Base-by-base conservation (phyloP, 345 rosid species). In the Psidium guajava region DNA sequence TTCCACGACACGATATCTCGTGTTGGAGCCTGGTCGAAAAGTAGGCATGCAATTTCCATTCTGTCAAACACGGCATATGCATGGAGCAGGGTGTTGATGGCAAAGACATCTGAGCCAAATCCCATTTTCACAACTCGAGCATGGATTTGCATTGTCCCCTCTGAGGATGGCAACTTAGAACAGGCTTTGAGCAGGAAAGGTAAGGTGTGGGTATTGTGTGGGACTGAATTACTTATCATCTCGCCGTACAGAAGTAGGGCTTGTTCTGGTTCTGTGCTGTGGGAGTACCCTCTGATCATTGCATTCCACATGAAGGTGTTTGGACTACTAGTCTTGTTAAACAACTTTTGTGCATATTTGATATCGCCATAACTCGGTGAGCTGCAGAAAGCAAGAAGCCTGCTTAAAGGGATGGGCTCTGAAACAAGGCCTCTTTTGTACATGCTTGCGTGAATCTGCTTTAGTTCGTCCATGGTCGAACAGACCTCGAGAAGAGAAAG, bases 101-200 rank as follows among this genome's bases (percentile, higher is more conserved):
- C 85, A 28, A 91, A 92, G 25, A 91, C 54, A 24, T 95, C 92
- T 0, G 87, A 85, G 27, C 85, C 88, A 18, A 90, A 92, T n/a
- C 98, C 95, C 6, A 87, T 82, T 90, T 94, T 94, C 2, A 89
- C 52, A 83, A 95, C 64, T 15, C 86, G 93, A 21, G 90, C 91
- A 57, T 94, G 98, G 69, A 95, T 87, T 91, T 94, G 97, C 42
- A 47, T 85, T 5, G 94, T 92, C 84, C 88, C 94, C 54, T 88
- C 56, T 54, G 89, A 81, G 82, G 90, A 90, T 13, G 92, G 87
- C 49, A 92, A 86, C 40, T 87, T 82, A 36, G 93, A 92, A 89
- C 98, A 93, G n/a, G 95, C 92, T 89, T 90, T 93, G 83, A 95
- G 96, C 86, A 94, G 90, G 89, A 92, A 92, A 0, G 96, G 98